Percentiles rank a stretch among this genome's conserved stretches.
These are phyloP conservation scores for Periconia digitata DNA, from an alignment of 2,329 filamentous ascomycete genomes.

Conservation along the genomic window DNA sequence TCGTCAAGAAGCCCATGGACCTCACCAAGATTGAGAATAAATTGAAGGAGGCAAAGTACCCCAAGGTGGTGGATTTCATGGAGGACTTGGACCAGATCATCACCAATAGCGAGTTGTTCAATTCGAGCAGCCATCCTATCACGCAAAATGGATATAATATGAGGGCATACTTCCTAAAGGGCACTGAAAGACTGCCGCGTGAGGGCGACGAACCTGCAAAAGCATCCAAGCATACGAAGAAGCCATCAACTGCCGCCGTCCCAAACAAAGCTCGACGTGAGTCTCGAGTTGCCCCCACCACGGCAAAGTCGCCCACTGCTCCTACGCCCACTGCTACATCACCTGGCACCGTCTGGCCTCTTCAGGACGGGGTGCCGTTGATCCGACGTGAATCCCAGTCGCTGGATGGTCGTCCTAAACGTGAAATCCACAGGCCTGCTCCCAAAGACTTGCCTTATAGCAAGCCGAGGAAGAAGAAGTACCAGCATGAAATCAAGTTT, in stretches of 20 bases:
- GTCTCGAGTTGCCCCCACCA: slow-evolving; percentile 43
- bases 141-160: slow-evolving; percentile 67
- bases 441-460: slow-evolving; percentile 89
- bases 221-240: slow-evolving; percentile 42
- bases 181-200: slow-evolving; percentile 62
- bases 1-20: slow-evolving; percentile 81
- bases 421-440: slow-evolving; percentile 89
- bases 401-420: slow-evolving; percentile 80
- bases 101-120: slow-evolving; percentile 78
- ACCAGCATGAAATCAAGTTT: slow-evolving; percentile 85
- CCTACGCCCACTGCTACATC: slow-evolving; percentile 44
- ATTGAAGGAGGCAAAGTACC: slow-evolving; percentile 70
- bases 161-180: slow-evolving; percentile 60
- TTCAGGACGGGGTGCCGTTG: slow-evolving; percentile 75
- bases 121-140: slow-evolving; percentile 75
- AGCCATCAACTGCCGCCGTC: slow-evolving; percentile 32
- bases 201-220: slow-evolving; percentile 52
- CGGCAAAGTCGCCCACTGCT: slow-evolving; percentile 49
- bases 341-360: slow-evolving; percentile 64
- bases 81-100: slow-evolving; percentile 77
- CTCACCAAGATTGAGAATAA: slow-evolving; percentile 79
- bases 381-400: slow-evolving; percentile 84
- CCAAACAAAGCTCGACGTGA: slow-evolving; percentile 47
- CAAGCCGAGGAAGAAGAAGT: slow-evolving; percentile 88
- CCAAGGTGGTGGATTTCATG: slow-evolving; percentile 70